These are phyloP conservation scores for Aspergillus fumigatus DNA, from an alignment of 2,329 filamentous ascomycete species.

Conservation along the genomic window DNA sequence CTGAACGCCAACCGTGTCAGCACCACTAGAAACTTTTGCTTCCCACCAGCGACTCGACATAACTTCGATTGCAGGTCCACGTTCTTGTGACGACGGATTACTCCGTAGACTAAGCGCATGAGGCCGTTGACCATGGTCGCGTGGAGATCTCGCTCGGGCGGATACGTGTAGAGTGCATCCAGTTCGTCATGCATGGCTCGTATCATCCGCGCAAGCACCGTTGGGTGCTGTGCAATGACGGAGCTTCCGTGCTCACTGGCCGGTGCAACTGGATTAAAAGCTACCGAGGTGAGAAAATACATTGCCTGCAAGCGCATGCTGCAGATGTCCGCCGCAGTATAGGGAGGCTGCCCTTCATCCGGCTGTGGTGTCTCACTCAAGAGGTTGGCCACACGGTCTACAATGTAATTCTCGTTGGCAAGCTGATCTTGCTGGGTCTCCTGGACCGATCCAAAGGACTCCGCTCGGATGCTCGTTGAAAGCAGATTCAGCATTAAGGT, in stretches of 20 bases:
- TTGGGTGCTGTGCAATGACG: constrained; percentile 64
- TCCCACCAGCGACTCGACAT: constrained; percentile 62
- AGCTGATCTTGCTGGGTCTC: constrained; percentile 35
- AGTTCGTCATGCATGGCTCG: constrained; percentile 71
- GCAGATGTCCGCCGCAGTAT: constrained; percentile 35
- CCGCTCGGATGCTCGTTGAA: constrained; percentile 49
- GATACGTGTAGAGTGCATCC: constrained; percentile 52
- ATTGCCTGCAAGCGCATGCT: constrained; percentile 43
- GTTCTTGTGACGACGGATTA: constrained; percentile 55
- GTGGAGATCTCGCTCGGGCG: constrained; percentile 44
- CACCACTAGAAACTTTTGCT: constrained; percentile 76
- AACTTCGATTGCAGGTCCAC: constrained; percentile 70
- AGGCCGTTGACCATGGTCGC: constrained; percentile 54
- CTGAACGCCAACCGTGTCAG: constrained; percentile 82
- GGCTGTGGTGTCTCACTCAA: constrained; percentile 51
- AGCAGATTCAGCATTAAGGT: constrained; percentile 52
- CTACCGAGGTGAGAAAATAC: constrained; percentile 39
- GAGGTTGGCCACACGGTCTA: constrained; percentile 55
- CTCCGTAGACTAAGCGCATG: constrained; percentile 57
- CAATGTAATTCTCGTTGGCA: constrained; percentile 43
- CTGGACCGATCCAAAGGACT: constrained; percentile 53
- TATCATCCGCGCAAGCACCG: constrained; percentile 69
- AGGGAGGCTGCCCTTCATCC: constrained; percentile 40
- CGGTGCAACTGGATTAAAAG: constrained; percentile 51
- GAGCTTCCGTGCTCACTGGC: constrained; percentile 55